Evolutionary conservation across 331 rosid genomes (phyloP).

Genomic region (Spiraea crenata): DNA sequence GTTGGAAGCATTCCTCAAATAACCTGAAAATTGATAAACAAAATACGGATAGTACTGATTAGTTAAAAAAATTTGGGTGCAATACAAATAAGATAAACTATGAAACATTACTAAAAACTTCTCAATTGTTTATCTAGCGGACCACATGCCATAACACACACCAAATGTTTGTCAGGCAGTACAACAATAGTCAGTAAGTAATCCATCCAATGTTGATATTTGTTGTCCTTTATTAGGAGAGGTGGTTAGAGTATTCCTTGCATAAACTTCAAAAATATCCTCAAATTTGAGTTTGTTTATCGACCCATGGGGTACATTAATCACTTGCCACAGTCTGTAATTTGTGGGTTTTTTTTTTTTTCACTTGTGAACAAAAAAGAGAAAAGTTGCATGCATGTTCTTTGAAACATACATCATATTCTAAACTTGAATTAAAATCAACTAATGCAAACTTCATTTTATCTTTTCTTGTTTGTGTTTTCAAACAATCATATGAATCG

Average conservation of each 20-base stretch:
- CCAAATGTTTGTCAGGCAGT: background rate
- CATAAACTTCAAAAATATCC: background rate
- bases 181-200: background rate
- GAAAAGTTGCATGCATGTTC: too few species aligned
- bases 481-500: background rate
- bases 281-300: background rate
- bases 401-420: too few species aligned
- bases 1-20: constrained; percentile 98
- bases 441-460: too few species aligned
- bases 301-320: background rate
- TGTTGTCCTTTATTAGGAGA: too few species aligned
- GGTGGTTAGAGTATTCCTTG: too few species aligned
- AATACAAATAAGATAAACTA: background rate
- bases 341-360: too few species aligned
- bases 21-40: constrained; percentile 47
- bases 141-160: background rate
- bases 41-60: background rate
- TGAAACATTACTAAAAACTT: background rate
- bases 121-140: background rate
- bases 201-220: too few species aligned
- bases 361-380: too few species aligned
- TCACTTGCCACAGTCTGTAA: too few species aligned
- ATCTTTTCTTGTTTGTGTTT: too few species aligned
- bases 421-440: too few species aligned
- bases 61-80: background rate